Conservation (phyloP, 2,329 filamentous ascomycete species). For the Microcyclosporella mali region DNA sequence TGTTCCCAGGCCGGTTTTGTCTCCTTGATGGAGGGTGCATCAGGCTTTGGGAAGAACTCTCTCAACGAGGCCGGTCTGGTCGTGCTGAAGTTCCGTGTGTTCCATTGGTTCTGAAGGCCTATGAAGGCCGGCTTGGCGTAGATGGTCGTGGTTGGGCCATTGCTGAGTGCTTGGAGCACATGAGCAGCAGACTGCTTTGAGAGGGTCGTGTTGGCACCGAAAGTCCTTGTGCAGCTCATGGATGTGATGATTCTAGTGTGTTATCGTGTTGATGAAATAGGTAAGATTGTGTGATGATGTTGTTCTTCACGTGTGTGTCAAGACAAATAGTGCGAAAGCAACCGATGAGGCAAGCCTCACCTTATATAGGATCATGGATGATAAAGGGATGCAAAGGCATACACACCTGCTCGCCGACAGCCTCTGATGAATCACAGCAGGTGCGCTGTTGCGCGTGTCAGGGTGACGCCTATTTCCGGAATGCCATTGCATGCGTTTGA, state of each 20-base stretch:
- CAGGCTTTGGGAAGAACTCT: slow-evolving; percentile 43
- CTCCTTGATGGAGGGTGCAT: slow-evolving; percentile 40
- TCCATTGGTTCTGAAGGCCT: slow-evolving; percentile 25
- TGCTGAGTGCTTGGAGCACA: slow-evolving; percentile 34
- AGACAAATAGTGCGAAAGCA: too few species aligned
- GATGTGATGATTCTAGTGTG: slow-evolving; percentile 1
- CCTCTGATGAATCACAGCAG: too few species aligned
- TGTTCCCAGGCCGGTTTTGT: slow-evolving; percentile 46
- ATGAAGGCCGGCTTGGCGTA: slow-evolving; percentile 31
- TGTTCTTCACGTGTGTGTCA: not conserved
- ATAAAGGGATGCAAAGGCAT: too few species aligned
- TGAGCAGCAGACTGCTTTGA: slow-evolving; percentile 35
- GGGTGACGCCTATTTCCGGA: too few species aligned
- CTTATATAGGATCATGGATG: too few species aligned
- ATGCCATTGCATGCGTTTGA: too few species aligned
- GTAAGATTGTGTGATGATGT: too few species aligned
- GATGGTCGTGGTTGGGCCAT: slow-evolving; percentile 21
- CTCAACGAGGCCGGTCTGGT: slow-evolving; percentile 32
- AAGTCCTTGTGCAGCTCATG: slow-evolving; percentile 26
- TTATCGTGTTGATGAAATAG: not conserved
- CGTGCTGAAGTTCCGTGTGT: slow-evolving; percentile 37
- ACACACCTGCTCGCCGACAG: too few species aligned
- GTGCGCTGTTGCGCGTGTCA: too few species aligned
- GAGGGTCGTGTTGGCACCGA: slow-evolving; percentile 24
- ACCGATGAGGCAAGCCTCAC: too few species aligned